Percentiles rank a stretch among this genome's conserved stretches.
phyloP scores from a whole-genome alignment of 352 stramenopile species.

The Globisporangium rhizosaccharum region DNA sequence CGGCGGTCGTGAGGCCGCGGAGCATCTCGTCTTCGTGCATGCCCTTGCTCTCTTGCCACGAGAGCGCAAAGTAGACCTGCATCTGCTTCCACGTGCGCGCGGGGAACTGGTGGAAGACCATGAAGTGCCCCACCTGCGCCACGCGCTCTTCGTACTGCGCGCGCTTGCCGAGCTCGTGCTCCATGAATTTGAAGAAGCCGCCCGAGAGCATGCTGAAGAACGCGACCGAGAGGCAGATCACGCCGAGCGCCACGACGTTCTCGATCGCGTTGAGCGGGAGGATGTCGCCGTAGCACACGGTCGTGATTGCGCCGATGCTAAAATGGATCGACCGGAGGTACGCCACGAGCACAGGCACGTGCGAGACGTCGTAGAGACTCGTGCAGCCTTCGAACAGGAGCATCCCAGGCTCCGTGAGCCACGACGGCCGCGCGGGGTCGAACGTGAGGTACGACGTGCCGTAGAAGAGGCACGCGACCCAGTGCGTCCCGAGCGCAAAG shows the following conservation, averaged over 20 bases:
- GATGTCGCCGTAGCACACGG: conserved; percentile 69
- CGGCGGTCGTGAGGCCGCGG: conserved; percentile 35
- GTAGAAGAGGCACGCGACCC: conserved; percentile 50
- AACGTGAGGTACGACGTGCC: conserved; percentile 48
- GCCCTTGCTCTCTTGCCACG: conserved; percentile 64
- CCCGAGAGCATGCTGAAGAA: conserved; percentile 76
- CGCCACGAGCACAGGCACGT: conserved; percentile 25
- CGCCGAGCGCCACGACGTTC: conserved; percentile 37
- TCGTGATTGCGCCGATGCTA: conserved; percentile 73
- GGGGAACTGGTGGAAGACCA: conserved; percentile 60
- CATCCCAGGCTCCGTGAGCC: conserved; percentile 58
- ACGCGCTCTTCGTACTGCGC: conserved; percentile 64
- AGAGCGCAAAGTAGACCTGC: conserved; percentile 67
- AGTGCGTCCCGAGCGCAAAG: conserved; percentile 47
- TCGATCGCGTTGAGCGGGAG: conserved; percentile 56
- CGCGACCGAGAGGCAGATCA: conserved; percentile 62
- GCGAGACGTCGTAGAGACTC: conserved; percentile 23
- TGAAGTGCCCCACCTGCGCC: conserved; percentile 47
- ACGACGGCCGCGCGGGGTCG: conserved; percentile 26
- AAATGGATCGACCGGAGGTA: conserved; percentile 63
- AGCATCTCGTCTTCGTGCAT: conserved; percentile 55
- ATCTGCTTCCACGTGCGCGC: conserved; percentile 56
- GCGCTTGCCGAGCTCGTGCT: conserved; percentile 60
- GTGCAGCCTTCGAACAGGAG: conserved; percentile 32
- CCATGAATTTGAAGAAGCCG: conserved; percentile 64